phyloP scores from a whole-genome alignment of 2,329 filamentous ascomycete species.

The Ophiostoma sp. region DNA sequence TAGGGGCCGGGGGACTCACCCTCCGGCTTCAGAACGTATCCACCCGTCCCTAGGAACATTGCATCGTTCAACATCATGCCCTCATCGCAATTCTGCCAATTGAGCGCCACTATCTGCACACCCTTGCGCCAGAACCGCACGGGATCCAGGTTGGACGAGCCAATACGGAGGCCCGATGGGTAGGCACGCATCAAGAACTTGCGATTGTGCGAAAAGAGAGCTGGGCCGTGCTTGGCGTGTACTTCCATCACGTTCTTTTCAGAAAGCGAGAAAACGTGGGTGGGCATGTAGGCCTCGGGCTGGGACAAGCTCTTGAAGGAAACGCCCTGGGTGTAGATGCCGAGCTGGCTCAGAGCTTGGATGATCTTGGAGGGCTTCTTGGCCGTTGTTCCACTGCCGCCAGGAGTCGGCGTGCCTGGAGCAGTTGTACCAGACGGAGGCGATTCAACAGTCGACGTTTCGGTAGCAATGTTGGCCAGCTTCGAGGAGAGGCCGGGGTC shows the following conservation, averaged over 20 bases:
- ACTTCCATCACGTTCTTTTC: conserved; percentile 65
- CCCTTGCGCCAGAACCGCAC: conserved; percentile 83
- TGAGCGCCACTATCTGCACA: conserved; percentile 86
- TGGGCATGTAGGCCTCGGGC: conserved; percentile 65
- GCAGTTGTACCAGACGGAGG: conserved; percentile 33
- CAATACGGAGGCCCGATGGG: conserved; percentile 77
- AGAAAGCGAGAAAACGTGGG: conserved; percentile 68
- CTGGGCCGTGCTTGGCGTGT: conserved; percentile 49
- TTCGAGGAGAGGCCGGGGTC: conserved; percentile 11
- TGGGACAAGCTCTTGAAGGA: conserved; percentile 78
- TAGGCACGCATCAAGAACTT: conserved; percentile 84
- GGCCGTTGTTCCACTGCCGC: conserved; percentile 36
- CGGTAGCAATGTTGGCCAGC: conserved; percentile 20
- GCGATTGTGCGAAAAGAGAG: conserved; percentile 78
- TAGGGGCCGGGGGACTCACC: conserved; percentile 45
- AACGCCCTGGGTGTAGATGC: conserved; percentile 79
- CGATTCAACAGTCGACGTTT: not conserved
- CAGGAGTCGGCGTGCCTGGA: not conserved
- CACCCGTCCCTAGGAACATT: conserved; percentile 63
- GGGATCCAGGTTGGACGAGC: conserved; percentile 85
- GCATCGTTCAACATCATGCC: conserved; percentile 94
- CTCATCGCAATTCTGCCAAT: conserved; percentile 89
- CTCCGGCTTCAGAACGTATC: conserved; percentile 82
- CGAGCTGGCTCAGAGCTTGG: conserved; percentile 70
- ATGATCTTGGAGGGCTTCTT: conserved; percentile 66